phyloP scores from a whole-genome alignment of 352 stramenopile genomes.

The Phytopythium vexans region DNA sequence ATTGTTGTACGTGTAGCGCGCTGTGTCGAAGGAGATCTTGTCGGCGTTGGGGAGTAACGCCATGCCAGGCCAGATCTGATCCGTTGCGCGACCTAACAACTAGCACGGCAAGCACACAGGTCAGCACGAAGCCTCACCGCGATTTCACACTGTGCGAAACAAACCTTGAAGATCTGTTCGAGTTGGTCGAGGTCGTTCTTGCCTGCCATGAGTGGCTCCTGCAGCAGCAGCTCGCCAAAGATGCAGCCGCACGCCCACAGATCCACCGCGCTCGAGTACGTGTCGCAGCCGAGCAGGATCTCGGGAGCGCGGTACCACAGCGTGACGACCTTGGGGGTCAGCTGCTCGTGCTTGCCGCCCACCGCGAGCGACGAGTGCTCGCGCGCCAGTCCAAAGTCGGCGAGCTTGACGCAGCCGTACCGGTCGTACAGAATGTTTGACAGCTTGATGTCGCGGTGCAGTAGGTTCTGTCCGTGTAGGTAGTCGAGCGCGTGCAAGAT shows the following conservation, averaged over 20 bases:
- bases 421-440: constrained; percentile 93
- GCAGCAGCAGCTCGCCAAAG: constrained; percentile 55
- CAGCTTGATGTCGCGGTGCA: constrained; percentile 96
- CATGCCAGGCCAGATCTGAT: constrained; percentile 60
- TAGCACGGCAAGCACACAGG: not conserved
- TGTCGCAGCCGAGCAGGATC: constrained; percentile 83
- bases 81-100: constrained; percentile 56
- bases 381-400: constrained; percentile 61
- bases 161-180: constrained; percentile 65
- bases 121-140: not conserved
- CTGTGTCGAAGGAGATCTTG: constrained; percentile 34
- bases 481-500: constrained; percentile 68
- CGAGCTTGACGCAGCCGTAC: constrained; percentile 58
- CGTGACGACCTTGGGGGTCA: constrained; percentile 90
- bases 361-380: constrained; percentile 66
- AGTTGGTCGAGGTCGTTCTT: constrained; percentile 69
- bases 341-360: constrained; percentile 4
- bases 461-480: constrained; percentile 76
- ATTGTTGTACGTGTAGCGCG: constrained; percentile 33
- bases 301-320: constrained; percentile 94
- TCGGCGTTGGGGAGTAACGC: constrained; percentile 32
- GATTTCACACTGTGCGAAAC: not conserved
- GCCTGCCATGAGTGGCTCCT: constrained; percentile 55
- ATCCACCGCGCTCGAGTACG: constrained; percentile 91
- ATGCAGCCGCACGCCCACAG: constrained; percentile 84